phyloP scores from a whole-genome alignment of 495 filamentous ascomycete genomes.

The Staphylotrichum longicolle region DNA sequence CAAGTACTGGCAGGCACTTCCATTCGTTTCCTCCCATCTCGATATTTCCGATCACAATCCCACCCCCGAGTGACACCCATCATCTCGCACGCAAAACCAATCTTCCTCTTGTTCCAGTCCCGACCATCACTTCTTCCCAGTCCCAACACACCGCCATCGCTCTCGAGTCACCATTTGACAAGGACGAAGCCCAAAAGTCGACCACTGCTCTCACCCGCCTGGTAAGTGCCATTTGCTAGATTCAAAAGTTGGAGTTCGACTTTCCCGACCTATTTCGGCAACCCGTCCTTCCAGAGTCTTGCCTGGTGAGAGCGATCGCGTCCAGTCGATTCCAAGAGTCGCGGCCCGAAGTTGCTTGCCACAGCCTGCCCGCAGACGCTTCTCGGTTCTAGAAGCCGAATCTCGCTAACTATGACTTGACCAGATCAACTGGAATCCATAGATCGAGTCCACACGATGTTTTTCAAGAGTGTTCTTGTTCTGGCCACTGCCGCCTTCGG shows the following conservation, averaged over 20 bases:
- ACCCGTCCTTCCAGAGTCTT: too few species aligned
- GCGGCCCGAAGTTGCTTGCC: too few species aligned
- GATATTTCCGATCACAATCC: conserved; percentile 1
- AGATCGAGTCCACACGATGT: conserved; percentile 4
- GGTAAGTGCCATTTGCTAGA: not conserved
- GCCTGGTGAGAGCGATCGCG: not conserved
- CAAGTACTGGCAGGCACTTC: not conserved
- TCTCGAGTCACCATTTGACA: not conserved
- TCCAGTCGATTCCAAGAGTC: too few species aligned
- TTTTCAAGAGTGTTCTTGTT: not conserved
- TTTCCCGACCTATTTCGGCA: not conserved
- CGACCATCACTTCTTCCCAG: not conserved
- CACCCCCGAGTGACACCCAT: not conserved
- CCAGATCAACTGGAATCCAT: too few species aligned
- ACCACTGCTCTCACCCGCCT: not conserved
- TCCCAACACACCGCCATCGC: not conserved
- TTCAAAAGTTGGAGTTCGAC: too few species aligned
- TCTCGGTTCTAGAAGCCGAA: too few species aligned
- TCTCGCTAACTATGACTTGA: too few species aligned
- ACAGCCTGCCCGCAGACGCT: too few species aligned
- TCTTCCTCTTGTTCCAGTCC: not conserved
- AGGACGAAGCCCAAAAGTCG: not conserved
- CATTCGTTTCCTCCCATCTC: conserved; percentile 7
- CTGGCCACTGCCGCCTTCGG: conserved; percentile 6
- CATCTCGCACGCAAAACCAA: not conserved